Evolutionary conservation across 106 monocot genomes (phyloP).

Genomic region (Acanthochlamys bracteata): DNA sequence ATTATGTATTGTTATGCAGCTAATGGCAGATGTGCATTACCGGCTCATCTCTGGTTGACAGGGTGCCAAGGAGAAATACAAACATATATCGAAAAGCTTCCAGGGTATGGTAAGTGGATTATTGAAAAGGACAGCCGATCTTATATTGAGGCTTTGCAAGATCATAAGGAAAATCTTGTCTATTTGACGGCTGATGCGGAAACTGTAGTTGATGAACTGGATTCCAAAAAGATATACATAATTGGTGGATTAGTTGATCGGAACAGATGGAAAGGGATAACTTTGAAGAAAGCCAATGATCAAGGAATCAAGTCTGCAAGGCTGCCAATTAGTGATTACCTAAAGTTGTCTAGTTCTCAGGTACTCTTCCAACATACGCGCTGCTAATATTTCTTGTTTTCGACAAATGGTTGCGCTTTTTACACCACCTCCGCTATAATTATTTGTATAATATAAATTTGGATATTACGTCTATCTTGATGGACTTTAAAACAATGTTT

Average conservation of each 20-base stretch:
- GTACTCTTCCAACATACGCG: constrained; percentile 21
- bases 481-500: neutral
- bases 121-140: constrained; percentile 69
- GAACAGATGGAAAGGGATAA: constrained; percentile 93
- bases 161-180: constrained; percentile 72
- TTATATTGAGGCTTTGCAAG: constrained; percentile 77
- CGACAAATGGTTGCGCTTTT: neutral
- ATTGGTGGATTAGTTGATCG: constrained; percentile 92
- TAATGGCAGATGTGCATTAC: constrained; percentile 65
- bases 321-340: constrained; percentile 67
- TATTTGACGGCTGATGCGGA: constrained; percentile 96
- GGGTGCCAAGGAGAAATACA: constrained; percentile 79
- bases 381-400: neutral
- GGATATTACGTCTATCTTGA: neutral
- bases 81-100: constrained; percentile 49
- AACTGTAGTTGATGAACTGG: constrained; percentile 64
- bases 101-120: constrained; percentile 84
- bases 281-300: constrained; percentile 81
- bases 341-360: constrained; percentile 98
- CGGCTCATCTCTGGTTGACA: constrained; percentile 87
- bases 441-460: neutral
- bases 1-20: constrained; percentile 96
- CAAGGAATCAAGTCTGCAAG: constrained; percentile 84
- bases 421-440: neutral
- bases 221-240: constrained; percentile 63